These are phyloP conservation scores for Cucurbitaria berberidis DNA, from an alignment of 2,329 filamentous ascomycete species.

Conservation along the genomic window DNA sequence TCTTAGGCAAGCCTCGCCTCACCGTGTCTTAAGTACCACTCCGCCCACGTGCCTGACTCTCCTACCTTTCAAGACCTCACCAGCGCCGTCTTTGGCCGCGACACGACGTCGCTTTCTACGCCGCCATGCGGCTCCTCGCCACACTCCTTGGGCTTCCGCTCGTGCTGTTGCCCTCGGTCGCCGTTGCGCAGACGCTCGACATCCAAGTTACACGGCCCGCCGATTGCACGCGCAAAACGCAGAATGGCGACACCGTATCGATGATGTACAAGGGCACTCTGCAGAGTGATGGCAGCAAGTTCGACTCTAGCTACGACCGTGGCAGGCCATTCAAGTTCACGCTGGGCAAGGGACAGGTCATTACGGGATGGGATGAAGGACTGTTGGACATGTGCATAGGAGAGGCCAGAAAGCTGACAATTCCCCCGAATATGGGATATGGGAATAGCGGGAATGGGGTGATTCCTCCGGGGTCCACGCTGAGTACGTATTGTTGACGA, in stretches of 20 bases:
- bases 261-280: conserved; percentile 60
- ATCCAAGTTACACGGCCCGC: conserved; percentile 53
- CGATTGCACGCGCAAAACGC: conserved; percentile 53
- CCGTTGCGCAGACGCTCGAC: conserved; percentile 37
- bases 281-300: conserved; percentile 70
- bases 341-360: conserved; percentile 82
- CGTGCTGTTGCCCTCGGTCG: conserved; percentile 28
- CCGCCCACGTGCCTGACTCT: conserved; percentile 7
- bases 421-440: conserved; percentile 86
- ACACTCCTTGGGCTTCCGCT: conserved; percentile 30
- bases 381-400: conserved; percentile 94
- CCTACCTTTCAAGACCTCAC: conserved; percentile 4
- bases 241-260: conserved; percentile 54
- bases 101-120: conserved; percentile 2
- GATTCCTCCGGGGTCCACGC: conserved; percentile 79
- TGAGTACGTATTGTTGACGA: conserved; percentile 61
- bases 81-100: conserved; percentile 1
- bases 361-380: conserved; percentile 93
- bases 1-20: conserved; percentile 8
- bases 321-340: conserved; percentile 77
- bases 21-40: conserved; percentile 8
- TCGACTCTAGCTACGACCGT: conserved; percentile 84
- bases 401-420: conserved; percentile 85
- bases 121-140: conserved; percentile 39
- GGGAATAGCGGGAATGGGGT: conserved; percentile 74